A percentile compares a stretch with the other conserved stretches of the same genome.
These are phyloP conservation scores for Malassezia brasiliensis DNA, from an alignment of 1,284 basidiomycete genomes.

Conservation along the genomic window DNA sequence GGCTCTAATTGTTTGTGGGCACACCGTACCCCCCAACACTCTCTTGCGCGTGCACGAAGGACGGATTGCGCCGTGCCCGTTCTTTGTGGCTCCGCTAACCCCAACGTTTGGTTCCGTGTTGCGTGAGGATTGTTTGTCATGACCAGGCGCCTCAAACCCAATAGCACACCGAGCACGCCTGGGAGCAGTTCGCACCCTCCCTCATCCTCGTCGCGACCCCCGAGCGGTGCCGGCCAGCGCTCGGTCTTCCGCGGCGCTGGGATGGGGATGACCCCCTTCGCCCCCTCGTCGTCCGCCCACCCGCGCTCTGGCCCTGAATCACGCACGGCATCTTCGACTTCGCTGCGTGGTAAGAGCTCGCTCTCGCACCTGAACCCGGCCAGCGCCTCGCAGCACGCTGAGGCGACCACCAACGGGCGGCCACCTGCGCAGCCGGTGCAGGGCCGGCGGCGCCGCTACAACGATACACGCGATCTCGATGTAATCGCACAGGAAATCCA, in stretches of 20 bases:
- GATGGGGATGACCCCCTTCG: not conserved
- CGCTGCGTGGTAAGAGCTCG: not conserved
- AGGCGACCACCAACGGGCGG: not conserved
- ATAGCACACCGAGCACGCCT: not conserved
- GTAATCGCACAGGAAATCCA: slow-evolving; percentile 4
- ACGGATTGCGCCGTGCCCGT: too few relatives aligned
- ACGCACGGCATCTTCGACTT: not conserved
- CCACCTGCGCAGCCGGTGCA: not conserved
- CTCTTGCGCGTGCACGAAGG: too few relatives aligned
- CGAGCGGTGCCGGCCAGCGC: not conserved
- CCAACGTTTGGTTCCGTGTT: too few relatives aligned
- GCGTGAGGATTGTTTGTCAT: not conserved
- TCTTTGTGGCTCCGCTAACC: too few relatives aligned
- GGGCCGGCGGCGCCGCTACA: slow-evolving; percentile 11
- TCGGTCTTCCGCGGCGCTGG: not conserved
- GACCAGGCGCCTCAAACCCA: not conserved
- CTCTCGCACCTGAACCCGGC: slow-evolving; percentile 1
- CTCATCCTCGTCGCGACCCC: not conserved
- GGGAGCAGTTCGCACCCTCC: not conserved
- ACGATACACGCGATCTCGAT: slow-evolving; percentile 17
- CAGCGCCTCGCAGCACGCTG: not conserved
- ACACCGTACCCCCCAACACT: too few relatives aligned
- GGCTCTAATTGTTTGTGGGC: too few relatives aligned
- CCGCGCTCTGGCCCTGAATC: not conserved
- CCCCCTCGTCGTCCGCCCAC: not conserved